phyloP scores from a whole-genome alignment of 331 rosid species.

The Malus hybrid region DNA sequence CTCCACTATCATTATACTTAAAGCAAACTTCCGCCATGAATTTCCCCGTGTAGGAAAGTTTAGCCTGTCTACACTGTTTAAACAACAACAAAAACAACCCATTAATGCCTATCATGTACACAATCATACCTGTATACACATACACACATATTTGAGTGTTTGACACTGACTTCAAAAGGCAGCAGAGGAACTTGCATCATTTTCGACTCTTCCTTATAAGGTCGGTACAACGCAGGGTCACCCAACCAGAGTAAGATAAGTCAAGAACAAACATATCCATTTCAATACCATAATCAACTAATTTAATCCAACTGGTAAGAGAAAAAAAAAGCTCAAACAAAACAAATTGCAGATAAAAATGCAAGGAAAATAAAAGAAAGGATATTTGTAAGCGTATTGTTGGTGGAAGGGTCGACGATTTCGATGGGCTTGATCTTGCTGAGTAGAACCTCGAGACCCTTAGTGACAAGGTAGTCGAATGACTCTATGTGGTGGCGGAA shows the following conservation, averaged over 20 bases:
- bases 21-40: constrained; percentile 50
- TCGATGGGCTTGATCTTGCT: constrained; percentile 40
- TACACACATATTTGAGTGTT: neutral
- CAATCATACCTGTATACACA: neutral
- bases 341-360: neutral
- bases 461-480: constrained; percentile 46
- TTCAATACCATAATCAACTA: neutral
- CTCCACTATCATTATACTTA: constrained; percentile 35
- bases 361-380: constrained; percentile 15
- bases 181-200: constrained; percentile 7
- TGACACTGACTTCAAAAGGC: constrained; percentile 58
- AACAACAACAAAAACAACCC: neutral
- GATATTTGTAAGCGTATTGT: constrained; percentile 65
- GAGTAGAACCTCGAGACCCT: constrained; percentile 55
- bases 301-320: neutral
- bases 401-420: constrained; percentile 33
- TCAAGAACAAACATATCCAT: constrained; percentile 31
- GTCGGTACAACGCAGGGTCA: constrained; percentile 39
- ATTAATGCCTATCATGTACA: neutral
- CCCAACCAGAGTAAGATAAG: constrained; percentile 56
- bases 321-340: neutral
- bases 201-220: constrained; percentile 39
- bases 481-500: constrained; percentile 79
- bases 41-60: constrained; percentile 61
- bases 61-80: constrained; percentile 83